phyloP scores from a whole-genome alignment of 257 asterid species.

The Voacanga thouarsii region DNA sequence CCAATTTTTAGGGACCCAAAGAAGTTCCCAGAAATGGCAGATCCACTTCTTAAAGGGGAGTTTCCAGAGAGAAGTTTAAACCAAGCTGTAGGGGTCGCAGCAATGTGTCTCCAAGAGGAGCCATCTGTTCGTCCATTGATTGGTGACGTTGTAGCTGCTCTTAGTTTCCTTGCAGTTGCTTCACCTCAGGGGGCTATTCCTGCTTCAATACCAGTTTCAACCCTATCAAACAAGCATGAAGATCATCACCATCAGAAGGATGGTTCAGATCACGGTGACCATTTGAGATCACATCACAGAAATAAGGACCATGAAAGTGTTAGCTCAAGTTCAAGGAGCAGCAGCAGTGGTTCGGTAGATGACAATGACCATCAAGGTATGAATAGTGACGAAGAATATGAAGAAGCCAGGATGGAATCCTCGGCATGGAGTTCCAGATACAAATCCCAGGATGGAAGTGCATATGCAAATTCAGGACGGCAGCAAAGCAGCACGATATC shows the following conservation, averaged over 20 bases:
- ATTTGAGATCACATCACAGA: background rate
- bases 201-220: conserved; percentile 11
- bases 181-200: conserved; percentile 32
- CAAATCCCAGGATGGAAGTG: conserved; percentile 15
- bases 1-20: conserved; percentile 60
- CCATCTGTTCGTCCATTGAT: conserved; percentile 80
- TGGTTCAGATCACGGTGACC: conserved; percentile 11
- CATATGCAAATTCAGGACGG: conserved; percentile 8
- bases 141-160: conserved; percentile 62
- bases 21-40: conserved; percentile 75
- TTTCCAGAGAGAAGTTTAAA: conserved; percentile 60
- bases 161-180: conserved; percentile 47
- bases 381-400: conserved; percentile 11
- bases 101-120: conserved; percentile 89
- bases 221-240: conserved; percentile 10
- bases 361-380: background rate
- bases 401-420: conserved; percentile 24
- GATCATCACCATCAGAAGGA: background rate
- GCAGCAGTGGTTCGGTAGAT: background rate
- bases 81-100: conserved; percentile 80
- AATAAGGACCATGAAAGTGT: conserved; percentile 6
- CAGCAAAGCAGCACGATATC: conserved; percentile 9
- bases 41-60: conserved; percentile 49
- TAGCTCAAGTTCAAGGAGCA: conserved; percentile 15
- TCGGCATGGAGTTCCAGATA: conserved; percentile 20